These are phyloP conservation scores for Neoscytalidium dimidiatum DNA, from an alignment of 2,329 filamentous ascomycete species.

Conservation along the genomic window DNA sequence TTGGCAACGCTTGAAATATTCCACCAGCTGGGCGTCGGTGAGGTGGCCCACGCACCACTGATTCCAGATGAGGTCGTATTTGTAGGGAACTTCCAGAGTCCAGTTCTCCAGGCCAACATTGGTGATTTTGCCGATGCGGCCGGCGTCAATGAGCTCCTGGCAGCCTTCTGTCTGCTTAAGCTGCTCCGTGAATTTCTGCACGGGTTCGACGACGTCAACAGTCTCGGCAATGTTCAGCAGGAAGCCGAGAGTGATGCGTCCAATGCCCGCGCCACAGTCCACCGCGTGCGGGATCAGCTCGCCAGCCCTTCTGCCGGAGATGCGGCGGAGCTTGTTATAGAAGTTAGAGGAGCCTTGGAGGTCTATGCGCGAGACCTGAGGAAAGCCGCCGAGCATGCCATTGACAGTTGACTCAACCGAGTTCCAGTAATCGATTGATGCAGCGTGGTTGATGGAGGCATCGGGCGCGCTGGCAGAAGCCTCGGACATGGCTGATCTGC, in stretches of 20 bases:
- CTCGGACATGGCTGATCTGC: constrained; percentile 5
- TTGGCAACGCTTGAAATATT: constrained; percentile 64
- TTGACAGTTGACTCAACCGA: constrained; percentile 57
- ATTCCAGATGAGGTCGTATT: constrained; percentile 82
- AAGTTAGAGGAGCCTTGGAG: constrained; percentile 71
- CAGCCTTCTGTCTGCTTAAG: constrained; percentile 46
- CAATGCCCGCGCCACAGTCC: constrained; percentile 72
- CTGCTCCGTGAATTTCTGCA: constrained; percentile 73
- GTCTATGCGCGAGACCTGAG: constrained; percentile 68
- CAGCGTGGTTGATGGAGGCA: constrained; percentile 46
- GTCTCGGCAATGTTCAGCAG: constrained; percentile 68
- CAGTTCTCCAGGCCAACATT: constrained; percentile 76
- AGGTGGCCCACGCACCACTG: constrained; percentile 91
- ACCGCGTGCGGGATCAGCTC: constrained; percentile 43
- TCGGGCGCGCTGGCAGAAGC: constrained; percentile 34
- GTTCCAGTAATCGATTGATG: constrained; percentile 55
- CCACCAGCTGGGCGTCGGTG: constrained; percentile 70
- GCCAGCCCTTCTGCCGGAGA: constrained; percentile 23
- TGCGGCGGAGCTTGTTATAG: constrained; percentile 63
- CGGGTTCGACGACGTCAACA: constrained; percentile 84
- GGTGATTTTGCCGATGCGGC: constrained; percentile 64
- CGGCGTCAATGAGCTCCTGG: constrained; percentile 39
- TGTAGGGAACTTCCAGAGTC: constrained; percentile 42
- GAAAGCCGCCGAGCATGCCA: constrained; percentile 80
- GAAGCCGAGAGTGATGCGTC: constrained; percentile 76